phyloP scores from a whole-genome alignment of 2,329 filamentous ascomycete species.

The Claviceps humidiphila region DNA sequence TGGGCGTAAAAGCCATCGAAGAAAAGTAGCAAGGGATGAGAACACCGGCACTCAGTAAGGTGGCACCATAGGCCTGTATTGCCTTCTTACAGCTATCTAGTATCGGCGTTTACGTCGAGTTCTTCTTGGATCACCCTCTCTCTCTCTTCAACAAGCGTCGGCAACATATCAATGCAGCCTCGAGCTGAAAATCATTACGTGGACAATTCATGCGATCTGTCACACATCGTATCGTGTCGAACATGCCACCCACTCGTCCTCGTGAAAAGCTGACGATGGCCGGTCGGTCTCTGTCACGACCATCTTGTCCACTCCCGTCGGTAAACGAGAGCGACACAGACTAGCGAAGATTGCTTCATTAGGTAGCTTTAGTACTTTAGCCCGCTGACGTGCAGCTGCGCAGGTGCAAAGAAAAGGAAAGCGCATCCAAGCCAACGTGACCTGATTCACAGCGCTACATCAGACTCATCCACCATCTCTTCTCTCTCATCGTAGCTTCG shows the following conservation, averaged over 20 bases:
- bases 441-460: neutral
- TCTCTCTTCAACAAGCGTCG: neutral
- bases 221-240: neutral
- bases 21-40: no score
- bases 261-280: neutral
- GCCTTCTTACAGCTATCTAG: no score
- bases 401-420: neutral
- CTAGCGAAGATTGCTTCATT: neutral
- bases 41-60: no score
- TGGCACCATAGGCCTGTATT: no score
- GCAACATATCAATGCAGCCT: neutral
- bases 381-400: neutral
- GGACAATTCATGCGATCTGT: neutral
- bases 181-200: neutral
- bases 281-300: neutral
- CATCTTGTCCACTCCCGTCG: neutral
- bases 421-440: neutral
- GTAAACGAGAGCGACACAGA: constrained; percentile 23
- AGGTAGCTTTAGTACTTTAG: neutral
- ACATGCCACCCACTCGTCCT: neutral
- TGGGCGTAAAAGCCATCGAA: no score
- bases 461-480: no score
- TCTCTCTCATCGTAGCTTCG: neutral
- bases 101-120: no score
- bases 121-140: no score